Evolutionary conservation across 306 rosid species (phyloP).

Genomic region (Ochetophila trinervis): DNA sequence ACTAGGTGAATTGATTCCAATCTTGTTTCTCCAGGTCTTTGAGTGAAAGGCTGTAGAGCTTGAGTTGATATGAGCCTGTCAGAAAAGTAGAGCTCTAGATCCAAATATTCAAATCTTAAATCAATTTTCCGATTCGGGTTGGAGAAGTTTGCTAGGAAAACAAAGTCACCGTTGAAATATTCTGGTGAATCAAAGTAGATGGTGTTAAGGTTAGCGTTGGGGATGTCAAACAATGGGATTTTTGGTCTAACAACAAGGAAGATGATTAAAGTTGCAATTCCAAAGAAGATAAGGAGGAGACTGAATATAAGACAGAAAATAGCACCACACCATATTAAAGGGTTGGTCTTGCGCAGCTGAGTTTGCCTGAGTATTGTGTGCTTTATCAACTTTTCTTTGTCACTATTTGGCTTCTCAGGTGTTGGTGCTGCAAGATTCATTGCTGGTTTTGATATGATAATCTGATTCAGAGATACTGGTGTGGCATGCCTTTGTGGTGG

Average conservation of each 20-base stretch:
- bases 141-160: constrained; percentile 69
- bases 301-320: constrained; percentile 69
- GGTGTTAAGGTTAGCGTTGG: constrained; percentile 70
- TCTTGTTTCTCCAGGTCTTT: constrained; percentile 53
- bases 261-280: constrained; percentile 62
- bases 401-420: constrained; percentile 17
- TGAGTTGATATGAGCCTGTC: constrained; percentile 68
- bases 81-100: constrained; percentile 60
- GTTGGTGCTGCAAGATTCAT: constrained; percentile 22
- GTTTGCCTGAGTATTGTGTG: constrained; percentile 39
- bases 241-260: constrained; percentile 66
- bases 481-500: constrained; percentile 26
- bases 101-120: constrained; percentile 58
- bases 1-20: constrained; percentile 57
- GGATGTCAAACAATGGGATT: constrained; percentile 62
- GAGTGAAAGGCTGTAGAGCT: constrained; percentile 57
- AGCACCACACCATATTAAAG: constrained; percentile 72
- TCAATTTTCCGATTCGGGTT: constrained; percentile 72
- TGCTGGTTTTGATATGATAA: constrained; percentile 31
- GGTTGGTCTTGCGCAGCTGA: constrained; percentile 57
- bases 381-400: constrained; percentile 27
- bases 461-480: constrained; percentile 41
- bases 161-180: constrained; percentile 78
- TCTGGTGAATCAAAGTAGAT: constrained; percentile 73
- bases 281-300: constrained; percentile 71